These are phyloP conservation scores for Draba incana DNA, from an alignment of 345 rosid genomes.

Conservation along the genomic window DNA sequence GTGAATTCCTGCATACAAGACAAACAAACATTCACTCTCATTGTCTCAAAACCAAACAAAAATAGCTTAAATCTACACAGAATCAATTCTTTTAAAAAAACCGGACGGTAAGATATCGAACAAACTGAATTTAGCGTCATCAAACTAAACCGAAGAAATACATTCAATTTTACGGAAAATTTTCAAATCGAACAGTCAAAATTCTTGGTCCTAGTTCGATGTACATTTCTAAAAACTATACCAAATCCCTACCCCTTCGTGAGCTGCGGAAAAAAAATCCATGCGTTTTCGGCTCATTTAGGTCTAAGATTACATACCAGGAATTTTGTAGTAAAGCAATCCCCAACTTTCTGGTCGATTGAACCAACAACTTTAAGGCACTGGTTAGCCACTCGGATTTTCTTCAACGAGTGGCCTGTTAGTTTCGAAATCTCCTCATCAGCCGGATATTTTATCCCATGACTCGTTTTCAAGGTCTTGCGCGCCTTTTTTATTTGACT, in stretches of 20 bases:
- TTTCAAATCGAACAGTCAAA: too few relatives aligned
- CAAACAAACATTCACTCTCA: conserved; percentile 13
- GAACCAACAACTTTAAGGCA: conserved; percentile 81
- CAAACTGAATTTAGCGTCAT: too few relatives aligned
- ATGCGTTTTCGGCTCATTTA: neutral
- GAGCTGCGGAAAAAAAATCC: neutral
- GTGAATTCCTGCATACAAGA: conserved; percentile 57
- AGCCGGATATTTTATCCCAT: conserved; percentile 54
- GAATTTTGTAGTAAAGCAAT: conserved; percentile 51
- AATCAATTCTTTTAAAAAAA: neutral
- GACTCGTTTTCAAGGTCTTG: conserved; percentile 52
- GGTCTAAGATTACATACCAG: conserved; percentile 48
- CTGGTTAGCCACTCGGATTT: conserved; percentile 70
- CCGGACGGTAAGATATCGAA: neutral
- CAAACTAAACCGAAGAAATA: too few relatives aligned
- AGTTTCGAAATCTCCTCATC: conserved; percentile 67
- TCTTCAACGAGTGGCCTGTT: conserved; percentile 60
- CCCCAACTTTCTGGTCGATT: conserved; percentile 65
- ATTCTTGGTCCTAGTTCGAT: neutral
- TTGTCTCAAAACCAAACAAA: conserved; percentile 2
- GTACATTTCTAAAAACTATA: too few relatives aligned
- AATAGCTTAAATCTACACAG: neutral
- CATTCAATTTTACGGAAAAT: too few relatives aligned
- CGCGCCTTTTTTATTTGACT: conserved; percentile 69
- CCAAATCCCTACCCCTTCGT: neutral